Evolutionary conservation across 495 filamentous ascomycete genomes (phyloP).

Genomic region (Chaetomium tenue): DNA sequence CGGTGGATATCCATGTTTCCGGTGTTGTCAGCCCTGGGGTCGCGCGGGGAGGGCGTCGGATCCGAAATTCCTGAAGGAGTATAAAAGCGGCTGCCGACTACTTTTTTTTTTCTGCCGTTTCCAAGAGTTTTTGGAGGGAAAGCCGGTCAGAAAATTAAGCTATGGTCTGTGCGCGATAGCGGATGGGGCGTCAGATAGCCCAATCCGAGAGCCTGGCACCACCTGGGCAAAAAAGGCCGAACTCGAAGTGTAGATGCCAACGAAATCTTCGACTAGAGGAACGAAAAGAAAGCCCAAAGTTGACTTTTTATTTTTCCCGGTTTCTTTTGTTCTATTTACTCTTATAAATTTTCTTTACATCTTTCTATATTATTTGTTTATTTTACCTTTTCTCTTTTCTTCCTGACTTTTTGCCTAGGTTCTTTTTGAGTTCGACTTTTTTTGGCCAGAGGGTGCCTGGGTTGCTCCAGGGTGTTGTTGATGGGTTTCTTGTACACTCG

Average conservation of each 20-base stretch:
- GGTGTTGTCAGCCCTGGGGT: slow-evolving; percentile 26
- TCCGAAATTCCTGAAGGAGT: slow-evolving; percentile 13
- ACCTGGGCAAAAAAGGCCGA: not conserved
- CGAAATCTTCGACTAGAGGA: too few relatives aligned
- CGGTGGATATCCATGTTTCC: slow-evolving; percentile 88
- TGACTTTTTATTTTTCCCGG: too few relatives aligned
- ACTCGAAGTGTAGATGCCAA: too few relatives aligned
- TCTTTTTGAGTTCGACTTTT: too few relatives aligned
- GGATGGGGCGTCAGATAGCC: not conserved
- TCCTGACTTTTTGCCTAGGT: too few relatives aligned
- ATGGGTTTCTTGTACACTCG: slow-evolving; percentile 5
- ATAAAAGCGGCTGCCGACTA: not conserved
- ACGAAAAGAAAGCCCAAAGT: too few relatives aligned
- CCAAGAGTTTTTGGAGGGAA: slow-evolving; percentile 26
- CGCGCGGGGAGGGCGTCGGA: slow-evolving; percentile 12
- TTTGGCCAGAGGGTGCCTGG: not conserved
- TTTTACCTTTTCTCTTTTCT: too few relatives aligned
- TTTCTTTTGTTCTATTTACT: too few relatives aligned
- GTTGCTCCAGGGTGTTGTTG: not conserved
- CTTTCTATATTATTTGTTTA: too few relatives aligned
- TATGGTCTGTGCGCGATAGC: slow-evolving; percentile 31
- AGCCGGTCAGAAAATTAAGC: slow-evolving; percentile 32
- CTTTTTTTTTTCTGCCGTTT: slow-evolving; percentile 39
- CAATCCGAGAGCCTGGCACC: not conserved
- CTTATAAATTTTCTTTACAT: too few relatives aligned